These are phyloP conservation scores for Closterium sp. DNA, from an alignment of 139 green algal genomes.

Conservation along the genomic window DNA sequence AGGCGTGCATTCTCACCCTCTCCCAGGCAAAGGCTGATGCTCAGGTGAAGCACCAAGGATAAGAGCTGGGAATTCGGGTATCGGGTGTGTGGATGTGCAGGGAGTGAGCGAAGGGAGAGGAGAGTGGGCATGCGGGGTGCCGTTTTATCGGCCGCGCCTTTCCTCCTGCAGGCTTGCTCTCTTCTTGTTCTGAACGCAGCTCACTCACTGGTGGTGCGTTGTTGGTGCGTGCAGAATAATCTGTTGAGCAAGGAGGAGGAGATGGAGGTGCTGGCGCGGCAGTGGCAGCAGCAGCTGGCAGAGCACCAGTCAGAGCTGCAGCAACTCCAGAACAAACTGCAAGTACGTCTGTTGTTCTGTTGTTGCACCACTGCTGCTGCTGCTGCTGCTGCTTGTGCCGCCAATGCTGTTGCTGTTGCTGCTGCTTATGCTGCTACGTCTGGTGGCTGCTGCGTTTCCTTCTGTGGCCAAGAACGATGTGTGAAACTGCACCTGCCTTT, in stretches of 20 bases:
- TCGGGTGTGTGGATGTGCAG: too few relatives aligned
- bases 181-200: too few relatives aligned
- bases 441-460: background rate
- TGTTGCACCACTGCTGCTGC: background rate
- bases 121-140: too few relatives aligned
- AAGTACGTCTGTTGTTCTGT: too few relatives aligned
- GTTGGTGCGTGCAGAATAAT: background rate
- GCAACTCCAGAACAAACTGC: background rate
- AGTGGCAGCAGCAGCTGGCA: background rate
- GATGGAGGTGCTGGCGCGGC: background rate
- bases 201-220: background rate
- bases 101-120: too few relatives aligned
- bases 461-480: background rate
- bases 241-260: background rate
- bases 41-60: background rate
- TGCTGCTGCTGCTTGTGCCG: background rate
- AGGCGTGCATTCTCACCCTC: background rate
- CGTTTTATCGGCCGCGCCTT: too few relatives aligned
- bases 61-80: too few relatives aligned
- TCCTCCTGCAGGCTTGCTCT: too few relatives aligned
- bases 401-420: background rate
- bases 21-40: background rate
- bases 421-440: background rate
- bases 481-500: too few relatives aligned
- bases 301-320: background rate